Base-by-base conservation (phyloP, 805 yeast genomes). In the Sugiyamaella marilandica region DNA sequence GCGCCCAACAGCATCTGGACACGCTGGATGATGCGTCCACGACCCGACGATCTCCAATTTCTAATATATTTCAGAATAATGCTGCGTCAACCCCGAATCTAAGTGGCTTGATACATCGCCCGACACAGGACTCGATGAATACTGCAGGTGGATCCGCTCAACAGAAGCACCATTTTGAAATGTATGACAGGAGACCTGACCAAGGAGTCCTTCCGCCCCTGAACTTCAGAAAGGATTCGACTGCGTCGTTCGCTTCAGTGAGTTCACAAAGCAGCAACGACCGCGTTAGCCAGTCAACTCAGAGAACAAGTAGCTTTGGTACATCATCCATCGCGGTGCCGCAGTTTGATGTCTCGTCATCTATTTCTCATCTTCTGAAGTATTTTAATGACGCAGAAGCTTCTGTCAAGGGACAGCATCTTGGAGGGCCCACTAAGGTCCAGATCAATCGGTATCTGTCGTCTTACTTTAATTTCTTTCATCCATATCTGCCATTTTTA, bases 401-500 rank as follows among this genome's bases (percentile, higher is more conserved):
- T 9, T 29, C 41, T n/a, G 26, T 26, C 10, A 41, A 46, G 26
- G 37, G 41, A 14, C 49, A 41, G 43, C 51, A 49, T 14, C 13
- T 37, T 36, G 37, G 47, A 19, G 35, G 35, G 5, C 65, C 64
- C n/a, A 59, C 65, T 2, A 55, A 56, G 24, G 53, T 58, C 10
- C 68, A 59, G 50, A 55, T 69, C 45, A 62, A 67, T 53, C 59
- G 64, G 29, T 67, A 68, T 50, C 51, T 68, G 49, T 45, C 66
- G 7, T 59, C 67, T 3, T 69, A 65, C 58, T 64, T 69, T 55
- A 55, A 59, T 39, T 56, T 54, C 41, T 66, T 64, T 59, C 72
- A 69, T 45, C 70, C 70, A 3, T 54, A 51, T 24, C 58, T 66
- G 33, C 72, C 72, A 2, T 63, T 69, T 52, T 45, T 69, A 19